Base-by-base conservation (phyloP, 352 stramenopile species). In the Pythium diclinum region DNA sequence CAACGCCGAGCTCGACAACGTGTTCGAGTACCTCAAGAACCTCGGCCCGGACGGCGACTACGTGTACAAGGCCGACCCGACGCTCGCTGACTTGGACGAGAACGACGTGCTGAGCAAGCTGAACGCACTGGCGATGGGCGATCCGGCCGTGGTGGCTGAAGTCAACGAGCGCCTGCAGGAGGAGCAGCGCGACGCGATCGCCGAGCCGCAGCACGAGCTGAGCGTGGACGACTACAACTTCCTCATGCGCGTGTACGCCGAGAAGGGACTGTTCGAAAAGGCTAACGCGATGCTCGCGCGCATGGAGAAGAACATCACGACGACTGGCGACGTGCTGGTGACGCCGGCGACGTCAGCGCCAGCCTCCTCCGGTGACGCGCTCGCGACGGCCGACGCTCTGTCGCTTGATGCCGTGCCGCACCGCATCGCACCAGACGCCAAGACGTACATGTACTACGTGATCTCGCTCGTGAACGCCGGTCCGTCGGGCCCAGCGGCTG, bases 361-460 rank as follows among this genome's bases (percentile, higher is more conserved):
- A 1, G 6, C 14, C 23, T 40, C 49, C 6, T 60, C 47, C 17
- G 34, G 30, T 5, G n/a, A 55, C 21, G 36, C 63, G 2, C 6
- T 68, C 0, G 53, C 49, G 1, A 59, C 67, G 21, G 53, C 28
- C 13, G 59, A 74, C 63, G 49, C 38, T 25, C 32, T 80, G 40
- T 74, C 61, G 17, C 65, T 87, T 23, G 79, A 85, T 32, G 65
- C 51, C 11, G 72, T 88, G 3, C 81, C 83, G 21, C 85, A 91
- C 56, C 19, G 64, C 6, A 67, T 88, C 9, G 38, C 74, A 14
- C 81, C 85, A 1, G 70, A 89, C 59, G 68, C 69, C 36, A 80
- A 84, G 57, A 89, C 77, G 30, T 93, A 93, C 68, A 88, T 91
- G 76, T 78, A 88, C 71, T 90, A 92, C 61, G 73, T 89, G n/a